These are phyloP conservation scores for Curvularia verruculosa DNA, from an alignment of 2,329 filamentous ascomycete genomes.

Conservation along the genomic window DNA sequence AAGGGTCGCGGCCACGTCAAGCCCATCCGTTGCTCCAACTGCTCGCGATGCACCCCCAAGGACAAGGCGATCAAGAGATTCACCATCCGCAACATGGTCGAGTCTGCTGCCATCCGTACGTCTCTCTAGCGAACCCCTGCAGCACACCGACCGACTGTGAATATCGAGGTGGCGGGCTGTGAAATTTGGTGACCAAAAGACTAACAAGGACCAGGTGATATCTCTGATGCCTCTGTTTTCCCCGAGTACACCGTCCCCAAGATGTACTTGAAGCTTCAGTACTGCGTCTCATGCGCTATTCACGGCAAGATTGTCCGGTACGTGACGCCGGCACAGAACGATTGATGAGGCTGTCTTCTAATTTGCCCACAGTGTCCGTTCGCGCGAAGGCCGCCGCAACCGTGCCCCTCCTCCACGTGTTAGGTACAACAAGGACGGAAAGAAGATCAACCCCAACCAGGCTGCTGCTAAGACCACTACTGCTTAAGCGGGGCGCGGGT, in stretches of 20 bases:
- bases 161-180: conserved; percentile 6
- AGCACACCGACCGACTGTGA: conserved; percentile 5
- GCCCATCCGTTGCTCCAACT: conserved; percentile 94
- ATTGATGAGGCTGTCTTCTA: conserved; percentile 15
- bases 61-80: conserved; percentile 99
- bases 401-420: conserved; percentile 96
- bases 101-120: conserved; percentile 99
- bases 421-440: conserved; percentile 99
- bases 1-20: conserved; percentile 99
- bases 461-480: conserved; percentile 68
- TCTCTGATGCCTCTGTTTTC: conserved; percentile 99
- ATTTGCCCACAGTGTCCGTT: conserved; percentile 78
- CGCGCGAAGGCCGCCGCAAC: conserved; percentile 96
- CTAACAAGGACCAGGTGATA: conserved; percentile 79
- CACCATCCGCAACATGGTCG: conserved; percentile 99
- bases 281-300: conserved; percentile 99
- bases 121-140: conserved; percentile 42
- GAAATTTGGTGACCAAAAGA: conserved; percentile 16
- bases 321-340: conserved; percentile 53
- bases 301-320: conserved; percentile 99
- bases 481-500: conserved; percentile 35
- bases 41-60: conserved; percentile 85
- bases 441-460: conserved; percentile 95
- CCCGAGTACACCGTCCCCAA: conserved; percentile 99
- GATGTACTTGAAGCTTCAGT: conserved; percentile 99